phyloP scores from a whole-genome alignment of 2,329 filamentous ascomycete species.

The Apiospora rasikravindrae region DNA sequence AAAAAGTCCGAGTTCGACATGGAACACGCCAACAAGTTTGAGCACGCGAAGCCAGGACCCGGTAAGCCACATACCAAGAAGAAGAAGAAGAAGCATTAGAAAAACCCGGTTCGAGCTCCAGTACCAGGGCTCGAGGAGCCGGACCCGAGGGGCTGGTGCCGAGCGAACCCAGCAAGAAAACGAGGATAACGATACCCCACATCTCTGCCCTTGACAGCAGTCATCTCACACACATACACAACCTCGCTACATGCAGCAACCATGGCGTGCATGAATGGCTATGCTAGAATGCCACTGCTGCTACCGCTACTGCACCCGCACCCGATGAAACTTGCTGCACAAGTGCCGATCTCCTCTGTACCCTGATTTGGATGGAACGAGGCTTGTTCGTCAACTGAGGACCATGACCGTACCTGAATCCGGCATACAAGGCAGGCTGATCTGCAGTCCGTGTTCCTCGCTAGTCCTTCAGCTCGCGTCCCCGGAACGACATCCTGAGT shows the following conservation, averaged over 20 bases:
- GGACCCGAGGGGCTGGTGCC: background rate
- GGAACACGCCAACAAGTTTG: constrained; percentile 74
- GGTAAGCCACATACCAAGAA: constrained; percentile 20
- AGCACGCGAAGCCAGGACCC: constrained; percentile 31
- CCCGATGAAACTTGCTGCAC: background rate
- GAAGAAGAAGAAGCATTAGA: constrained; percentile 16
- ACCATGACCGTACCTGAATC: too few species aligned
- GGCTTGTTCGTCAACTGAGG: too few species aligned
- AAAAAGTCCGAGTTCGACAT: constrained; percentile 86
- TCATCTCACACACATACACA: background rate
- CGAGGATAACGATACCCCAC: background rate
- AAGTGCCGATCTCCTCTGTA: background rate
- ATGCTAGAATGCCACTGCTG: background rate
- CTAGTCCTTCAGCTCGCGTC: background rate
- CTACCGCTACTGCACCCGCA: background rate
- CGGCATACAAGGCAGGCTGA: background rate
- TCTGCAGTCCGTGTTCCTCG: background rate
- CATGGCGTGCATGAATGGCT: background rate
- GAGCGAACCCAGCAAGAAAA: background rate
- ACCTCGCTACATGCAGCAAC: background rate
- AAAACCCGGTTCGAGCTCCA: background rate
- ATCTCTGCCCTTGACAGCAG: background rate
- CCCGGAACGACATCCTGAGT: background rate
- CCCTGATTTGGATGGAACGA: background rate
- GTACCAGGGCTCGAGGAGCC: background rate